These are phyloP conservation scores for Larix sibirica DNA, from an alignment of 83 land plant genomes.

Conservation along the genomic window DNA sequence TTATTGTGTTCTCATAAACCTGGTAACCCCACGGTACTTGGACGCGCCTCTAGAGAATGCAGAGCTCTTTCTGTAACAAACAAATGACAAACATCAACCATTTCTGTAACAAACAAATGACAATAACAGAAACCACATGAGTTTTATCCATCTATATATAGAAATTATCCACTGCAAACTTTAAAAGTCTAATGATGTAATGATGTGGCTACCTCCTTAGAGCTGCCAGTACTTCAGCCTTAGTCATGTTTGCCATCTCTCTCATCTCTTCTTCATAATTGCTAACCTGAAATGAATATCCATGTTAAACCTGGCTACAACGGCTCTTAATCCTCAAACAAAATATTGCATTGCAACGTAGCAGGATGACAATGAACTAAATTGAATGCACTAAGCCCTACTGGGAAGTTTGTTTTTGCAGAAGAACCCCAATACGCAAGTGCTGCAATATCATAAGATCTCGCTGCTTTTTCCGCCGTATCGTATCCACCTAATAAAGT, in stretches of 20 bases:
- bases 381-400: background rate
- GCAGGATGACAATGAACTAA: background rate
- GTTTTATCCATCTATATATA: background rate
- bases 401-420: background rate
- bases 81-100: background rate
- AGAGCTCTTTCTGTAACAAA: background rate
- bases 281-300: background rate
- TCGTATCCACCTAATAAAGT: background rate
- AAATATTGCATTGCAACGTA: background rate
- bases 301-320: too few species aligned
- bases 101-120: too few species aligned
- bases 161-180: background rate
- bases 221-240: background rate
- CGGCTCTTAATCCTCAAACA: too few species aligned
- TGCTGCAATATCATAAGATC: constrained; percentile 9
- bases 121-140: background rate
- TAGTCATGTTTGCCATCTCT: background rate
- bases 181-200: background rate
- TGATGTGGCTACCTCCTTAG: background rate
- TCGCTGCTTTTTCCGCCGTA: background rate
- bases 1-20: background rate
- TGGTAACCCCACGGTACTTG: background rate
- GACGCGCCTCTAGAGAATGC: background rate
- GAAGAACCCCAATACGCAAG: background rate
- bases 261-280: background rate